Conservation (phyloP, 257 asterid genomes). For the Solanum microdontum region DNA sequence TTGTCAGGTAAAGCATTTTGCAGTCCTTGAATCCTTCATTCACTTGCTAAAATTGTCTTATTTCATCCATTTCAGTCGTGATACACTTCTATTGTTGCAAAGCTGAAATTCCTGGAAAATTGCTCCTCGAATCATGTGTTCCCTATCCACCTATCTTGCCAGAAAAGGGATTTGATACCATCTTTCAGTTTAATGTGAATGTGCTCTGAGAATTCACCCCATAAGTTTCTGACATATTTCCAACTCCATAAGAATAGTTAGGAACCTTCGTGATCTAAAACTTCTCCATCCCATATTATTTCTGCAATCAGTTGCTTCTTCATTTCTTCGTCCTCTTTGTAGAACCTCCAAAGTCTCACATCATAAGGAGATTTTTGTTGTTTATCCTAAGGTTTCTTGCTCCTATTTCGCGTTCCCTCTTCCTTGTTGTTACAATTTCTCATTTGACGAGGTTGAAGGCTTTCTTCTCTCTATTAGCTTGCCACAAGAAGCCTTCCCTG, state of each 20-base stretch:
- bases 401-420: neutral
- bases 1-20: neutral
- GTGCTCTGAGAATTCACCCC: no score
- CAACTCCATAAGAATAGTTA: neutral
- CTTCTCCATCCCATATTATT: neutral
- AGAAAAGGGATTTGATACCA: no score
- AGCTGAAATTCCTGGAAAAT: no score
- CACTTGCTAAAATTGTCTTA: accelerated
- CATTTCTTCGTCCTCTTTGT: neutral
- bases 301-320: neutral
- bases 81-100: neutral
- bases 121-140: no score
- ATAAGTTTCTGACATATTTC: neutral
- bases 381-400: neutral
- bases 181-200: neutral
- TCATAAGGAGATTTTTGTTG: neutral
- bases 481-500: neutral
- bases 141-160: neutral
- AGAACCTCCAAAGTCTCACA: neutral
- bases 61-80: neutral
- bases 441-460: neutral
- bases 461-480: neutral
- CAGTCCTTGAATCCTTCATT: neutral
- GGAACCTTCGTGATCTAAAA: neutral
- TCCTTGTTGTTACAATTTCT: neutral